These are phyloP conservation scores for Syzygium grande DNA, from an alignment of 345 rosid species.

Conservation along the genomic window DNA sequence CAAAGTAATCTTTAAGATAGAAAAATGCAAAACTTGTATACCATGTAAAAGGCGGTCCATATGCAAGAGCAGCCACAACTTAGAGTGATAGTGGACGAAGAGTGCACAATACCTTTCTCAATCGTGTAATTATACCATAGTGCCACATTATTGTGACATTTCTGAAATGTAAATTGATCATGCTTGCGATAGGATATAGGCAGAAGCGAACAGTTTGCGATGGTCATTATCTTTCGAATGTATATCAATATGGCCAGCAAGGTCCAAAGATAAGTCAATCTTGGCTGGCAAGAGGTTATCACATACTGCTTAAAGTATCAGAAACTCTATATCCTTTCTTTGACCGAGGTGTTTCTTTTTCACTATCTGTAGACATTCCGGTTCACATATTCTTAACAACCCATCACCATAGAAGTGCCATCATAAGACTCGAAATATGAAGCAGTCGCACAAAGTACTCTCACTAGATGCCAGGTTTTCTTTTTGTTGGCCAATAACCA, in stretches of 20 bases:
- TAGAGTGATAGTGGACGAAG: not conserved
- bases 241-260: not conserved
- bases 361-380: not conserved
- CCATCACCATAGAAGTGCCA: not conserved
- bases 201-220: not conserved
- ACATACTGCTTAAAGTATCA: not conserved
- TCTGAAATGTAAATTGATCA: not conserved
- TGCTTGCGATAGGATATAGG: not conserved
- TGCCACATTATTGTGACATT: not conserved
- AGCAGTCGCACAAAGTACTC: not conserved
- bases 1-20: not conserved
- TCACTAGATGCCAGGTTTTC: not conserved
- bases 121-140: not conserved
- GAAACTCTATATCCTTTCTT: not conserved
- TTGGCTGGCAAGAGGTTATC: not conserved
- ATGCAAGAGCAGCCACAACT: not conserved
- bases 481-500: not conserved
- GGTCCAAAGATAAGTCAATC: not conserved
- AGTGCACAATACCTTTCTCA: not conserved
- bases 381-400: not conserved
- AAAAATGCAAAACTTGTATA: not conserved
- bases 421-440: not conserved
- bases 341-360: not conserved
- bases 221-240: not conserved
- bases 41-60: not conserved